phyloP scores from a whole-genome alignment of 1,139 yeast species.

The Wickerhamomyces sp. region DNA sequence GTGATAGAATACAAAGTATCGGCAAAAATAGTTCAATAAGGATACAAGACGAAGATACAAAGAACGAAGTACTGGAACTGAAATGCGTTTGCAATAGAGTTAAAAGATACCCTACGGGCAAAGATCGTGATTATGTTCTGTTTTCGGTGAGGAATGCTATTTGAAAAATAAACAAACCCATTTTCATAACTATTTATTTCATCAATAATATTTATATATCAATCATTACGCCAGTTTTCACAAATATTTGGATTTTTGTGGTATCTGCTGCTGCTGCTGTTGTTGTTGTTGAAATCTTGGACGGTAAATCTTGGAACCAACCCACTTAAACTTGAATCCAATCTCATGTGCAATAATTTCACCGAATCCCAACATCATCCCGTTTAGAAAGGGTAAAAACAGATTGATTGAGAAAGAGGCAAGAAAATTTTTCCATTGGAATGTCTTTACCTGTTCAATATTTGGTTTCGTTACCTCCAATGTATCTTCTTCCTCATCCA shows the following conservation, averaged over 20 bases:
- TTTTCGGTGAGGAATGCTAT: constrained; percentile 19
- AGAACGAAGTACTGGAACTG: constrained; percentile 27
- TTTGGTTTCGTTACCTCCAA: not conserved
- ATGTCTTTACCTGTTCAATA: not conserved
- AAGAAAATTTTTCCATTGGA: constrained; percentile 5
- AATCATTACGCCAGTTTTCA: not conserved
- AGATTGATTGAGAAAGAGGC: constrained; percentile 59
- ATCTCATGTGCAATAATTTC: constrained; percentile 92
- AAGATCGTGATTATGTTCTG: constrained; percentile 26
- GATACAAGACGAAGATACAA: constrained; percentile 22
- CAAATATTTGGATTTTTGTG: constrained; percentile 3
- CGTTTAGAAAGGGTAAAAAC: constrained; percentile 83
- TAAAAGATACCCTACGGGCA: constrained; percentile 37
- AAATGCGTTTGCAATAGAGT: constrained; percentile 33
- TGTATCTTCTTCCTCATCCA: not conserved
- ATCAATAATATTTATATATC: no score
- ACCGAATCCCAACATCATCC: constrained; percentile 95
- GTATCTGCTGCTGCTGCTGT: not conserved
- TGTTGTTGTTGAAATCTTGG: constrained; percentile 2
- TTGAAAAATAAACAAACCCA: no score
- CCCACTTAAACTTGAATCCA: constrained; percentile 76
- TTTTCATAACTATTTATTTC: no score
- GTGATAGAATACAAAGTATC: constrained; percentile 43
- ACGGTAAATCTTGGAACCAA: constrained; percentile 48
- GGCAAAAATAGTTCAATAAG: constrained; percentile 37